These are phyloP conservation scores for Leccinum variicolor DNA, from an alignment of 768 basidiomycete species.

Conservation along the genomic window DNA sequence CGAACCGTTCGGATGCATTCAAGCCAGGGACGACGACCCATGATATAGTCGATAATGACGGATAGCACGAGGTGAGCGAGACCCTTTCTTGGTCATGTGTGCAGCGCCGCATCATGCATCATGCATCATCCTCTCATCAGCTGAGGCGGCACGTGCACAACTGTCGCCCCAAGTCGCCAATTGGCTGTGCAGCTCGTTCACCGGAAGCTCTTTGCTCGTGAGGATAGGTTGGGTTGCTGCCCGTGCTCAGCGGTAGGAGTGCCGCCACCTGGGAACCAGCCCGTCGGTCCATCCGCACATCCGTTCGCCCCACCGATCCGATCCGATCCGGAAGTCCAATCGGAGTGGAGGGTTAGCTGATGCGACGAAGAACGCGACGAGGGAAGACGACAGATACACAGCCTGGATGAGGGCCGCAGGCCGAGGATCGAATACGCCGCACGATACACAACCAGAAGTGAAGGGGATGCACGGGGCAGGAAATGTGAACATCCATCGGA, in stretches of 20 bases:
- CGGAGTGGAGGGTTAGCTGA: not conserved
- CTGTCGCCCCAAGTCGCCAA: not conserved
- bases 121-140: not conserved
- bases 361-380: not conserved
- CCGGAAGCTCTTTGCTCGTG: not conserved
- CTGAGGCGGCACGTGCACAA: not conserved
- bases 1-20: not conserved
- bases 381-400: not conserved
- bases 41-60: not conserved
- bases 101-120: not conserved
- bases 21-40: not conserved
- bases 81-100: not conserved
- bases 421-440: not conserved
- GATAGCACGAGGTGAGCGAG: not conserved
- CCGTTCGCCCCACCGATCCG: not conserved
- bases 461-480: not conserved
- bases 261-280: no score
- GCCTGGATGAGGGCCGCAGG: not conserved
- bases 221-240: not conserved
- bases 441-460: not conserved
- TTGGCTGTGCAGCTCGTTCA: not conserved
- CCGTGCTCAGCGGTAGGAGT: not conserved
- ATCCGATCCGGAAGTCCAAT: not conserved
- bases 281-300: not conserved
- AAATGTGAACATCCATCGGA: no score